Base-by-base conservation (phyloP, 495 filamentous ascomycete genomes). In the Filosporella fistucella region DNA sequence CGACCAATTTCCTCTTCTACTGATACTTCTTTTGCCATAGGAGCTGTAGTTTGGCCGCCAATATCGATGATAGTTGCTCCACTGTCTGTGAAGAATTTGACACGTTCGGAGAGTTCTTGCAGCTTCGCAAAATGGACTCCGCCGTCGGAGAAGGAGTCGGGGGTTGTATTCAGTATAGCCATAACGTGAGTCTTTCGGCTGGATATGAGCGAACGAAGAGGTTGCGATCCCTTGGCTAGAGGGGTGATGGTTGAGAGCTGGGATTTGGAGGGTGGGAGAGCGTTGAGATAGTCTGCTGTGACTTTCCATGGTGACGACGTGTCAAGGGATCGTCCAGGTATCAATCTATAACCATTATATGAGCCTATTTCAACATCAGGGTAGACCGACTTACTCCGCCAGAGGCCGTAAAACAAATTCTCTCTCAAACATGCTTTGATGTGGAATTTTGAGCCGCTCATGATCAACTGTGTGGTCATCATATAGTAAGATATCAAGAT, bases 91-190 rank as follows among this genome's bases (percentile, higher is more conserved):
- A 84, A 83, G 48, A 51, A 52, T 42, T 61, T 51, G 25, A 86
- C 36, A 23, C 8, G 16, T 30, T 12, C 66, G 39, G 51, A 18
- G 1, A 25, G n/a, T 28, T 4, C 12, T 17, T 22, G 3, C 23
- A 26, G 25, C 14, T 35, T 25, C 1, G 11, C 21, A 23, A 61
- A 57, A 66, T 90, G 74, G 1, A 67, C 56, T 34, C 91, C 91
- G 42, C 90, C 93, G 56, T 96, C 90, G 11, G 91, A 96, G 72
- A 97, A 97, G 30, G 93, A 97, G 71, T 98, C 93, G 9, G 91
- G 93, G 1, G 91, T 96, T 47, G 95, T 71, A 68, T 98, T 98
- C 42, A 96, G 74, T 55, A 98, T 94, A 24, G 88, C 85, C 93
- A 98, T 97, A 32, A 96, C 66, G 44, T 81, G 78, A 1, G 91